These are phyloP conservation scores for Pythium phragmitis DNA, from an alignment of 352 stramenopile species.

Conservation along the genomic window DNA sequence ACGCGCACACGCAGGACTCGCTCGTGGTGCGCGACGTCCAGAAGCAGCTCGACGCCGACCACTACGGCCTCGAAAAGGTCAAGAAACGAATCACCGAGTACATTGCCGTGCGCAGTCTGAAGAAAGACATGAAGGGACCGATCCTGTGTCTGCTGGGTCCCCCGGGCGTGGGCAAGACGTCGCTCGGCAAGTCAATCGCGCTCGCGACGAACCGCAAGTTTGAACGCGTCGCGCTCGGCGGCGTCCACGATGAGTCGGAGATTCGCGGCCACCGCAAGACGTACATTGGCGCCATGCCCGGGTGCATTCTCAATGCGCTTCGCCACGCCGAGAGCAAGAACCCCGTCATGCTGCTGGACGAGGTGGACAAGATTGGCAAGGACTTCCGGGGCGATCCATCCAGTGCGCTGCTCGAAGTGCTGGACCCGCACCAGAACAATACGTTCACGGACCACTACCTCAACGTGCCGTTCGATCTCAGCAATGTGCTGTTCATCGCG, in stretches of 20 bases:
- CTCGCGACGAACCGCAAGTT: conserved; percentile 74
- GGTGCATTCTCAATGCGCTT: conserved; percentile 78
- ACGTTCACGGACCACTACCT: conserved; percentile 87
- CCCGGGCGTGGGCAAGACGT: conserved; percentile 84
- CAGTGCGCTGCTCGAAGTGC: conserved; percentile 80
- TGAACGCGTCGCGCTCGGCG: conserved; percentile 70
- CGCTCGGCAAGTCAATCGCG: conserved; percentile 78
- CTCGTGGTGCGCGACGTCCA: conserved; percentile 55
- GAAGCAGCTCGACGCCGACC: conserved; percentile 68
- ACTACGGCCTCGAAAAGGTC: conserved; percentile 82
- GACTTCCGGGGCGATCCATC: conserved; percentile 66
- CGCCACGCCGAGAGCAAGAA: conserved; percentile 75
- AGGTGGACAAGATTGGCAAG: conserved; percentile 86
- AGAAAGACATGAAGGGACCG: conserved; percentile 78
- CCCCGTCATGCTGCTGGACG: conserved; percentile 80
- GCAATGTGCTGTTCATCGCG: conserved; percentile 80
- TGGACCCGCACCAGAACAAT: conserved; percentile 86
- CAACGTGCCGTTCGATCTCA: conserved; percentile 88
- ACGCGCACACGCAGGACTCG: conserved; percentile 48
- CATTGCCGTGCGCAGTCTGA: conserved; percentile 81
- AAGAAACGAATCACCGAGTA: conserved; percentile 88
- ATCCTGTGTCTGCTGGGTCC: conserved; percentile 89
- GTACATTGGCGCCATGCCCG: conserved; percentile 87
- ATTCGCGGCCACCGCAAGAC: conserved; percentile 86
- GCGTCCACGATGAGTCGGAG: conserved; percentile 81